Evolutionary conservation across 1,284 basidiomycete species (phyloP), one percentile per base, ranked within the genome.

Genomic region (Leccinum variabile): DNA sequence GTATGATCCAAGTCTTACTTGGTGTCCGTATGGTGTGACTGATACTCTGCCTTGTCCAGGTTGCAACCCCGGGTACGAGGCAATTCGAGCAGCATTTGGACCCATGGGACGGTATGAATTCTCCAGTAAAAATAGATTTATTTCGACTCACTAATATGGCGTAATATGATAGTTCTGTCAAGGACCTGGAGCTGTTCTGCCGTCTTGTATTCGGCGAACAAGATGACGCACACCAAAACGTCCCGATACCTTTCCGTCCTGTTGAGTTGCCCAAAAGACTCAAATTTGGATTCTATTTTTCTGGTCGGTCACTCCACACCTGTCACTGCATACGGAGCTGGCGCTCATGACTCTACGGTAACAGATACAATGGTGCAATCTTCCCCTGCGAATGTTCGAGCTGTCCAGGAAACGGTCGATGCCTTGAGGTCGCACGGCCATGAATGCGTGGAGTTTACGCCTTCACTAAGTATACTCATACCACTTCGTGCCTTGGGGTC

Each of bases 341-440:
- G 44, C 53, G 6, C 44, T 25, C 49, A 57, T 57, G 8, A 59
- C 37, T 25, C 9, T 49, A 28, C 25, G 28, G 18, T 52, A 32
- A 65, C 68, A 87, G 92, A 95, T 74, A 75, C 78, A 22, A 81
- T 86, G 67, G 75, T 87, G 59, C 87, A 89, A 71, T 84, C 89
- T 1, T 92, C 91, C 3, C 95, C 95, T 4, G 92, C 91, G 1
- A 88, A 84, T 68, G 81, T 86, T 63, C 82, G 95, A 39, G 94
- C 93, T 1, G 88, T 97, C 11, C 71, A 84, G n/a, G 88, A 92
- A 72, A 85, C 89, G 5, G 84, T 94, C 6, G 81, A 85, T 7
- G 89, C 88, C 0, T 76, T 97, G 54, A 76, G 80, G 39, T 79
- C 80, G 64, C 79, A 82, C 57, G 94, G 92, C 14, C 92, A 95